Evolutionary conservation across 495 filamentous ascomycete species (phyloP).

Genomic region (Podospora fimiseda): DNA sequence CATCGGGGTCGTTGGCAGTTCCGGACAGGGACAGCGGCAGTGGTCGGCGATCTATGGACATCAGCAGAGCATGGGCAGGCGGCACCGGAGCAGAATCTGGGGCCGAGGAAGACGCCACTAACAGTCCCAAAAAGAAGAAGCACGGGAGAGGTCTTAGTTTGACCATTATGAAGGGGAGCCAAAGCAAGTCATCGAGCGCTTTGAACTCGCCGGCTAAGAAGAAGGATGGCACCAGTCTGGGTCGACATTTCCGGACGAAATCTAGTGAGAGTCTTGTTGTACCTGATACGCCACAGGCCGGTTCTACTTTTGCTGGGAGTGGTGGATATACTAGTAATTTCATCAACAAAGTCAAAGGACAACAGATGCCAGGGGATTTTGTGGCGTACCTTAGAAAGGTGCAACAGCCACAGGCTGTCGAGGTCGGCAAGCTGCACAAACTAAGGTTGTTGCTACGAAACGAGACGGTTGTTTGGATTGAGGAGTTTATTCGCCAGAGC

Average conservation of each 20-base stretch:
- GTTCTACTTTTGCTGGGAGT: conserved; percentile 22
- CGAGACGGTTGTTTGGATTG: conserved; percentile 91
- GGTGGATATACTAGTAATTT: conserved; percentile 36
- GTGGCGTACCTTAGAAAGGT: conserved; percentile 72
- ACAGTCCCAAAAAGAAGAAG: conserved; percentile 44
- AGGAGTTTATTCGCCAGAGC: conserved; percentile 78
- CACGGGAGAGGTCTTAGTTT: conserved; percentile 74
- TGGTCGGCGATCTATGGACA: not conserved
- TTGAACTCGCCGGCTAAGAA: conserved; percentile 41
- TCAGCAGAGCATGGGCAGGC: not conserved
- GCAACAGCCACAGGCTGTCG: conserved; percentile 70
- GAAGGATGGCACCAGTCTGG: conserved; percentile 45
- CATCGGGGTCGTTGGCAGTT: too few species aligned
- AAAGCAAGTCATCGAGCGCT: conserved; percentile 34
- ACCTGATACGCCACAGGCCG: conserved; percentile 25
- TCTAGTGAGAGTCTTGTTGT: conserved; percentile 44
- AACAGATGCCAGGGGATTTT: conserved; percentile 66
- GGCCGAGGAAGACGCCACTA: conserved; percentile 25
- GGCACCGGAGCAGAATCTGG: conserved; percentile 9
- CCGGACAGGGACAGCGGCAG: too few species aligned
- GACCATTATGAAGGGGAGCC: conserved; percentile 55
- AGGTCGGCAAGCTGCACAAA: conserved; percentile 93
- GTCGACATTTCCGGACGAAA: conserved; percentile 45
- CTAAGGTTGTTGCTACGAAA: conserved; percentile 84
- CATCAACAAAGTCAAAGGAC: conserved; percentile 48